These are phyloP conservation scores for Starmerella cellae DNA, from an alignment of 805 yeast species.

Conservation along the genomic window DNA sequence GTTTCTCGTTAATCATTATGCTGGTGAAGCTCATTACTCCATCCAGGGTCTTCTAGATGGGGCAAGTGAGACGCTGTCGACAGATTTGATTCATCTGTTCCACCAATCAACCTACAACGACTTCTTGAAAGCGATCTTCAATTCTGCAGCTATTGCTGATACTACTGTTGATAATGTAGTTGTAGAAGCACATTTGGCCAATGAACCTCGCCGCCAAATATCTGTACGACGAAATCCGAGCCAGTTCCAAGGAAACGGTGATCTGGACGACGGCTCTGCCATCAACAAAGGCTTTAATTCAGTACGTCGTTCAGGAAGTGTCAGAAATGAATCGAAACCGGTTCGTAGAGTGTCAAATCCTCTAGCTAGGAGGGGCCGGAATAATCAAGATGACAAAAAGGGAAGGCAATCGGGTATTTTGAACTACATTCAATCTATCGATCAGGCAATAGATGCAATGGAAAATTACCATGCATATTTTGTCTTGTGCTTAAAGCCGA, in stretches of 20 bases:
- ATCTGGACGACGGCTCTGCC: neutral
- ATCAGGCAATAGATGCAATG: conserved; percentile 28
- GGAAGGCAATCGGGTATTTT: conserved; percentile 8
- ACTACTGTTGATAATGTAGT: conserved; percentile 26
- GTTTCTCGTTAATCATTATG: conserved; percentile 43
- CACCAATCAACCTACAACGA: conserved; percentile 29
- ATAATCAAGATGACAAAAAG: neutral
- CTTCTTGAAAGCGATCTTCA: conserved; percentile 27
- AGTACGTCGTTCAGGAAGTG: conserved; percentile 16
- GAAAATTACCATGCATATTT: conserved; percentile 32
- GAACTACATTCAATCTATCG: conserved; percentile 24
- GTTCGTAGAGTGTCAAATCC: conserved; percentile 11
- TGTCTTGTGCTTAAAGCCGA: conserved; percentile 32
- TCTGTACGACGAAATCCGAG: conserved; percentile 21
- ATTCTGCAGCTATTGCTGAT: conserved; percentile 29
- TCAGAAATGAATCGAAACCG: conserved; percentile 8
- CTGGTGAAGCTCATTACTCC: conserved; percentile 45
- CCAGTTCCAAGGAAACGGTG: neutral
- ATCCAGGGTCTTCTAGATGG: conserved; percentile 40
- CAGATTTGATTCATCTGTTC: conserved; percentile 31
- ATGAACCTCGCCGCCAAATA: conserved; percentile 32
- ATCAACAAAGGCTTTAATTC: conserved; percentile 3
- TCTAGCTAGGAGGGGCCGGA: conserved; percentile 4
- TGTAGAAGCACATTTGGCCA: conserved; percentile 30
- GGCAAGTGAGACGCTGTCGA: conserved; percentile 38